Evolutionary conservation across 1,284 basidiomycete genomes (phyloP), one percentile per base, ranked within the genome.

Genomic region (Tilletia walkeri): DNA sequence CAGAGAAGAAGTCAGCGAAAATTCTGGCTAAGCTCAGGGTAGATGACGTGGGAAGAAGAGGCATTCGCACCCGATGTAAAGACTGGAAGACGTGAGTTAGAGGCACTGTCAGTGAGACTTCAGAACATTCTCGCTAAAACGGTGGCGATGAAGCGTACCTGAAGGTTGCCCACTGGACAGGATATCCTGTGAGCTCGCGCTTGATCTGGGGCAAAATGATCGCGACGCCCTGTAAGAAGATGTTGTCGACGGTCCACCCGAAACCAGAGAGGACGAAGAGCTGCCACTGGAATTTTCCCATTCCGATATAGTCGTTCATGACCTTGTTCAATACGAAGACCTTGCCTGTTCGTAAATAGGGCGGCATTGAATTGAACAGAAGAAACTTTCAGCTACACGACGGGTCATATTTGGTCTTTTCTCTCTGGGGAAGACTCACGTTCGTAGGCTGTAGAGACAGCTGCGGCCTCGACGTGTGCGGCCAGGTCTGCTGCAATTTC

Each of bases 241-340:
- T 82, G 20, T 56, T 56, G 20, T 56, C 54, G 20, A 56, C 54
- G 4, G 54, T 56, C 73, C 73, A 75, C 14, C 73, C 73, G 48
- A 71, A 71, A 24, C 73, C 73, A n/a, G 65, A 67, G 24, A 75
- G 67, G 38, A 47, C 34, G 50, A 75, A 72, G 34, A 75, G 67
- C 20, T 59, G 36, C 73, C 73, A 75, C 39, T 75, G 73, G 56
- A 71, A 75, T 38, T 54, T 48, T 70, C 80, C 80, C 80, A 82
- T 81, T 54, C 61, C 63, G 34, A 66, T 63, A n/a, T 70, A 71
- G 48, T 83, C 80, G 72, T 81, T 81, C 72, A 83, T 79, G 49
- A 82, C 77, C 71, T 77, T 75, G 76, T 83, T 83, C 69, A 83
- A 70, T 56, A 83, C 79, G 69, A 78, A 82, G 59, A 80, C 78